Percentiles rank a stretch among this genome's conserved stretches.
phyloP scores from a whole-genome alignment of 2,329 filamentous ascomycete genomes.

The Aspergillus fumigatus region DNA sequence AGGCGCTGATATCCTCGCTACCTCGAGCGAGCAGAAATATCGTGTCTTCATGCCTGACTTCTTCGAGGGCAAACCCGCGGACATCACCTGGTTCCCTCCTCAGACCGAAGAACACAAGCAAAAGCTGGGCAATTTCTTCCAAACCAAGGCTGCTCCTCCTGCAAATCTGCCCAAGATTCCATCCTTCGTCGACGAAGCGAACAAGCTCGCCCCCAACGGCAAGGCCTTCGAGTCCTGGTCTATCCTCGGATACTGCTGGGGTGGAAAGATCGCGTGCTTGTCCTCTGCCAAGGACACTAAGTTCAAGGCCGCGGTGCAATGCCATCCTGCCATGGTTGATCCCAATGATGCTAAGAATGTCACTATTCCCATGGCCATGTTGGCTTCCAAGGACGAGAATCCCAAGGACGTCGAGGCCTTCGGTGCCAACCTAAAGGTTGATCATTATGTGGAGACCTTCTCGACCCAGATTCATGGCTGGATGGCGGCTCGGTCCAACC shows the following conservation, averaged over 20 bases:
- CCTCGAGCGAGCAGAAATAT: constrained; percentile 62
- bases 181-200: constrained; percentile 51
- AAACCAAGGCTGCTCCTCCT: constrained; percentile 53
- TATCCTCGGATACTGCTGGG: constrained; percentile 60
- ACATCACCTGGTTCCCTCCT: constrained; percentile 58
- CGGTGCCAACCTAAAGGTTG: constrained; percentile 33
- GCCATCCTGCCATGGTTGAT: constrained; percentile 59
- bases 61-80: constrained; percentile 71
- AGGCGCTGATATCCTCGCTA: constrained; percentile 59
- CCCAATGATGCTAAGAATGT: constrained; percentile 53
- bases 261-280: constrained; percentile 54
- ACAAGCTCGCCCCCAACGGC: constrained; percentile 39
- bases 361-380: constrained; percentile 53
- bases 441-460: constrained; percentile 43
- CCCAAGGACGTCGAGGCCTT: constrained; percentile 44
- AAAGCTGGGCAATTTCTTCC: constrained; percentile 58
- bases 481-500: constrained; percentile 42
- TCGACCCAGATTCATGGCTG: constrained; percentile 43
- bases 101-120: constrained; percentile 56
- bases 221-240: constrained; percentile 51
- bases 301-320: constrained; percentile 55
- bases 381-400: constrained; percentile 55
- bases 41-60: constrained; percentile 89
- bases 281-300: constrained; percentile 46
- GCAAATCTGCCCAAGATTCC: constrained; percentile 54